phyloP scores from a whole-genome alignment of 164 flowering plant genomes.

The Amborella trichopoda region DNA sequence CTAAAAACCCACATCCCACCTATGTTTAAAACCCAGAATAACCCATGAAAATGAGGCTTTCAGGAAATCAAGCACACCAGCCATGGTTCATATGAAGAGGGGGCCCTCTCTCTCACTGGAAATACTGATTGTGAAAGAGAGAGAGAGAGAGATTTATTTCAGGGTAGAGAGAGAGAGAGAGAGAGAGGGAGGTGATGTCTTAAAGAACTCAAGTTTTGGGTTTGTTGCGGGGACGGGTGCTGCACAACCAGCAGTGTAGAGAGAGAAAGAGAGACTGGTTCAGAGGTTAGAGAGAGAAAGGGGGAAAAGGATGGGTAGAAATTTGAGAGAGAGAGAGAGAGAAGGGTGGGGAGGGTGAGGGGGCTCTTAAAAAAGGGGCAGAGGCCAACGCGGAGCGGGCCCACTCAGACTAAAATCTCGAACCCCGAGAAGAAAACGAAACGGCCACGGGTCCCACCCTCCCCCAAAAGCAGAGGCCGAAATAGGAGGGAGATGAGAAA shows the following conservation, averaged over 20 bases:
- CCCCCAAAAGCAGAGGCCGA: neutral
- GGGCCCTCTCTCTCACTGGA: neutral
- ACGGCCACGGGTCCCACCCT: neutral
- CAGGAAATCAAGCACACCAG: too few species aligned
- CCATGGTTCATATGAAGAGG: neutral
- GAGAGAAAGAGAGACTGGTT: neutral
- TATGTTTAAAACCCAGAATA: too few species aligned
- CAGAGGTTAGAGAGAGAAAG: neutral
- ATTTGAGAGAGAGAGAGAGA: neutral
- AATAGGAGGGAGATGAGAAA: neutral
- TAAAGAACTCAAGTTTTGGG: too few species aligned
- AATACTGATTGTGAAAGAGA: neutral
- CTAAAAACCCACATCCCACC: too few species aligned
- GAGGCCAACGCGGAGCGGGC: neutral
- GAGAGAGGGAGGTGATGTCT: neutral
- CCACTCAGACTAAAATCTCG: neutral
- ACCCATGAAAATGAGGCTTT: too few species aligned
- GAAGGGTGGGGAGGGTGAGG: neutral
- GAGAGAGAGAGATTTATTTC: too few species aligned
- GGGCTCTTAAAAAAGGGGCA: neutral
- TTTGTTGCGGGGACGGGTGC: neutral
- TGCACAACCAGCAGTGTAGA: neutral
- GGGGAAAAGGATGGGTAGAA: conserved; percentile 1
- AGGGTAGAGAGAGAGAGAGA: conserved; percentile 10
- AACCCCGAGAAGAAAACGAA: neutral